Base-by-base conservation (phyloP, 257 asterid genomes). In the Solanum microdontum region DNA sequence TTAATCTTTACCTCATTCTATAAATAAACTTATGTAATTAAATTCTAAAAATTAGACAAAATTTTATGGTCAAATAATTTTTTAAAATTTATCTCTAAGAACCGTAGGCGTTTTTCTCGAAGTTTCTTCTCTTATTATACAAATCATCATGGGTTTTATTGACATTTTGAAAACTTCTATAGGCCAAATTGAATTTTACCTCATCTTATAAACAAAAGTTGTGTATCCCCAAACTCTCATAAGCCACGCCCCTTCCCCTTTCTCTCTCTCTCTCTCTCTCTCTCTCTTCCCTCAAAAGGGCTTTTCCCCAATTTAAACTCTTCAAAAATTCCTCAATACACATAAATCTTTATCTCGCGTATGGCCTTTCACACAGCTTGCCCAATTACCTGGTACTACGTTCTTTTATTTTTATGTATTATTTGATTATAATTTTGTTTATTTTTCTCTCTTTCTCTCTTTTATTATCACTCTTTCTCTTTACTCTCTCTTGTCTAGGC, bases 291-390 rank as follows among this genome's bases (percentile, higher is more conserved):
- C 88, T 51, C 74, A 9, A 84, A 36, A 85, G 88, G 60, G 82
- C 85, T 82, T 68, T 68, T 28, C 74, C 69, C 70, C 79, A 88
- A 87, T 79, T 76, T 74, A 88, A 87, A 89, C 87, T 83, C 90
- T 82, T 87, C 85, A 85, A 86, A 87, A 72, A 89, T 34, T 90
- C 85, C 83, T 82, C 82, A 70, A 70, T 58, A 89, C 88, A 87
- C 86, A 85, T 33, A 84, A 88, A 86, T 88, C 90, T 77, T 79
- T 79, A 40, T 76, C 87, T 89, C 88, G 66, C 88, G 72, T 86
- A 96, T 95, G 99, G 99, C 99, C 94, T 97, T 97, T 93, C 99
- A 97, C 87, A 98, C 95, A 89, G 96, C 99, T 91, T 97, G 99
- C 91, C 99, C 99, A 93, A 97, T 97, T 94, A 97, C 99, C 92